These are phyloP conservation scores for Solanum chacoense DNA, from an alignment of 305 asterid species.

Conservation along the genomic window DNA sequence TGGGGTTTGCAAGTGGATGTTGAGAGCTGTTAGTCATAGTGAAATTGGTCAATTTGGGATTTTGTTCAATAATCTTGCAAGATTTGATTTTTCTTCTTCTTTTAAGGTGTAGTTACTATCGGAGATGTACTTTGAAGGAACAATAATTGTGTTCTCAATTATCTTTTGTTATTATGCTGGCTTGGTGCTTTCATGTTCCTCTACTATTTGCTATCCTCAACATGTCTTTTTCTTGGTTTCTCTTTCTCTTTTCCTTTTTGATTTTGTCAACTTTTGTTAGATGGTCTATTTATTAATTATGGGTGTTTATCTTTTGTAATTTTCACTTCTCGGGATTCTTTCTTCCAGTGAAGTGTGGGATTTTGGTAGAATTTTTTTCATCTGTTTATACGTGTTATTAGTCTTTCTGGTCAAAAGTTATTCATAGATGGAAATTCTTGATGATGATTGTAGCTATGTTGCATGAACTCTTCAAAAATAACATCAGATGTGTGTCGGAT, in stretches of 20 bases:
- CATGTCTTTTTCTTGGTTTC: background rate
- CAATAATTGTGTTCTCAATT: background rate
- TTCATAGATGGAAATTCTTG: background rate
- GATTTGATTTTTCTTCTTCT: background rate
- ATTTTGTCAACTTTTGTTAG: background rate
- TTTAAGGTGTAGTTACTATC: background rate
- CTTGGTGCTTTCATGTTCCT: background rate
- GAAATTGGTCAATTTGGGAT: background rate
- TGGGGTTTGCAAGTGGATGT: background rate
- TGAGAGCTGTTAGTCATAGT: background rate
- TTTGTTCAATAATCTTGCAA: background rate
- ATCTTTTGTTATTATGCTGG: background rate
- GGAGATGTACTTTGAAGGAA: background rate
- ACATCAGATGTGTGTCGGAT: background rate
- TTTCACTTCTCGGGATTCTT: background rate
- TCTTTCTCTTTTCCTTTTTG: background rate
- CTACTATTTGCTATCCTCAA: background rate
- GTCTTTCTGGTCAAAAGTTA: background rate
- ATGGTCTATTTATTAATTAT: background rate
- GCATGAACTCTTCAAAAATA: background rate
- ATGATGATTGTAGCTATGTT: background rate
- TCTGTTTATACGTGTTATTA: background rate
- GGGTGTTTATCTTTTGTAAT: background rate
- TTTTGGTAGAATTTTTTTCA: background rate
- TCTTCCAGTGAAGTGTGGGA: background rate